phyloP scores from a whole-genome alignment of 2,329 filamentous ascomycete genomes.

The Xylaria sp. region DNA sequence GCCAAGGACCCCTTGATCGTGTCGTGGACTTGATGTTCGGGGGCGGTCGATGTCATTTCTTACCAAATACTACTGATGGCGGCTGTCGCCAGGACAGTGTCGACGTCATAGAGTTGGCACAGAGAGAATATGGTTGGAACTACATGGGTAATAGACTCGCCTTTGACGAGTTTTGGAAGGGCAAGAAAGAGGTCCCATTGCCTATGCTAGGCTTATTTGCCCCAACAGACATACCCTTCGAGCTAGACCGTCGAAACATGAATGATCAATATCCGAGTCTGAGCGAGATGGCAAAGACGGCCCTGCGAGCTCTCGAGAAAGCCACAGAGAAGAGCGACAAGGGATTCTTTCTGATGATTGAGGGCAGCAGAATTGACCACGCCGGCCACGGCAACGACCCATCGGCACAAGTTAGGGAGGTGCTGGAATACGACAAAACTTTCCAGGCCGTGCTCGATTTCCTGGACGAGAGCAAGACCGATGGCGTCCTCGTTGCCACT shows the following conservation, averaged over 20 bases:
- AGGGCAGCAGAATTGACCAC: constrained; percentile 95
- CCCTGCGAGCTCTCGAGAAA: constrained; percentile 79
- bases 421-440: constrained; percentile 91
- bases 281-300: constrained; percentile 88
- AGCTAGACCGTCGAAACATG: constrained; percentile 86
- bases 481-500: constrained; percentile 86
- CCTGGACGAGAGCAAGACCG: constrained; percentile 75
- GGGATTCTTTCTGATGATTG: constrained; percentile 99
- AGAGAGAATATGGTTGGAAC: constrained; percentile 79
- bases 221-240: constrained; percentile 84
- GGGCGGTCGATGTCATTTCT: constrained; percentile 91
- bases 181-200: constrained; percentile 72
- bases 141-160: constrained; percentile 77
- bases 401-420: constrained; percentile 86
- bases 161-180: constrained; percentile 79
- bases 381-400: constrained; percentile 89
- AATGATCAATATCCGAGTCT: constrained; percentile 86
- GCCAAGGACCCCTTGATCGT: constrained; percentile 84
- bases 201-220: constrained; percentile 91
- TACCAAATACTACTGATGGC: constrained; percentile 81
- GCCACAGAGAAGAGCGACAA: constrained; percentile 86
- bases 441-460: constrained; percentile 88
- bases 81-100: constrained; percentile 83
- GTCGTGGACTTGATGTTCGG: constrained; percentile 93
- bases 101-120: constrained; percentile 79